phyloP scores from a whole-genome alignment of 2,329 filamentous ascomycete genomes.

The Plenodomus lindquistii region DNA sequence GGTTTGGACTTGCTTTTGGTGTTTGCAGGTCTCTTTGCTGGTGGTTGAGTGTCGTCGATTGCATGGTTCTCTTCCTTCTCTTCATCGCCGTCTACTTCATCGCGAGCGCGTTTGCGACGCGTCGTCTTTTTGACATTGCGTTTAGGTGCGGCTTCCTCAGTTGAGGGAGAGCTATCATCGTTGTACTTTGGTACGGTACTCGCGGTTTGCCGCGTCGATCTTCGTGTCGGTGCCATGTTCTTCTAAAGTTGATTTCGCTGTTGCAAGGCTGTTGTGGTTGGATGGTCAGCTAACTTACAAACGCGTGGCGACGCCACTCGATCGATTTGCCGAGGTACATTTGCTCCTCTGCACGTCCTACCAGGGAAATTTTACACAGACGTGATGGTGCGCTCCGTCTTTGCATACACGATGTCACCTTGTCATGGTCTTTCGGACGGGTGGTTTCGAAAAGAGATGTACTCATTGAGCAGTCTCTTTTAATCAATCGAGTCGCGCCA shows the following conservation, averaged over 20 bases:
- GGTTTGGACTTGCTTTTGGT: conserved; percentile 15
- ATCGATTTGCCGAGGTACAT: not conserved
- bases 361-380: too few relatives aligned
- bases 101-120: conserved; percentile 35
- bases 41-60: conserved; percentile 13
- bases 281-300: conserved; percentile 1
- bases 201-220: conserved; percentile 33
- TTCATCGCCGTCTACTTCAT: conserved; percentile 10
- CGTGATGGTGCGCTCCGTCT: not conserved
- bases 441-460: too few relatives aligned
- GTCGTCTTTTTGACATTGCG: conserved; percentile 27
- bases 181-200: conserved; percentile 22
- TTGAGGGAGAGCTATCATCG: conserved; percentile 18
- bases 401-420: not conserved
- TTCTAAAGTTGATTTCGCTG: conserved; percentile 3
- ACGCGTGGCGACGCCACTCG: conserved; percentile 6
- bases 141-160: conserved; percentile 19
- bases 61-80: conserved; percentile 11
- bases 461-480: too few relatives aligned
- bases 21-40: conserved; percentile 24
- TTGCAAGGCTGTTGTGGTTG: conserved; percentile 1
- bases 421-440: not conserved
- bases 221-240: conserved; percentile 34
- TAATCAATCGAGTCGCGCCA: too few relatives aligned
- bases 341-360: not conserved